Base-by-base conservation (phyloP, 2,329 filamentous ascomycete species). In the Pseudophaeomoniella oleicola region DNA sequence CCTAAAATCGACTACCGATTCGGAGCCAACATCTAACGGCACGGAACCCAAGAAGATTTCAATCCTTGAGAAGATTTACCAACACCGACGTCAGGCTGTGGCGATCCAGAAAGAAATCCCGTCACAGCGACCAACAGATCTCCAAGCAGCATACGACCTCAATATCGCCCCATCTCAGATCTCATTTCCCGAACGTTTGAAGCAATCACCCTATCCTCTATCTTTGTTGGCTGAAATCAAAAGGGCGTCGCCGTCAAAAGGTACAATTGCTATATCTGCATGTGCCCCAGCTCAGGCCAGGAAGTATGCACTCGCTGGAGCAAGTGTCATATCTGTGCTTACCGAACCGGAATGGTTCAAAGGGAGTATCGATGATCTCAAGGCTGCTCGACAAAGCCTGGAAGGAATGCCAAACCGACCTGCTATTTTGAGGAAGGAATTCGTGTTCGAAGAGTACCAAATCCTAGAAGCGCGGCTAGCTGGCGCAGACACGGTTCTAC, bases 281-380 rank as follows among this genome's bases (percentile, higher is more conserved):
- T 90, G 81, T 49, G 90, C 90, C 6, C 86, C 90, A 16, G 76
- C 79, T 4, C 90, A 98, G 58, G 90, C 92, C 30, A 77, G 78
- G 44, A 85, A 81, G 46, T 98, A 98, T 56, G 90, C 92, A 6
- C 71, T 90, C 36, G 87, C 90, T 4, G 92, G 90, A 11, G 90
- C 90, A 34, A 96, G 88, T 54, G 85, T 93, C 29, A 98, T 98
- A 46, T 96, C 90, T 1, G 90, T 98, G n/a, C 71, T 98, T 33
- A 98, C 90, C 0, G 90, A 98, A 59, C 90, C 92, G 0, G 82
- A 96, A 53, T 98, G 90, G 90, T 98, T 98, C 68, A 96, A 94
- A 62, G 90, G 90, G 34, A 93, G 81, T 58, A 87, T 98, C 42
- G 88, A 98, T 40, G 90, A 98, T 54, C 64, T 98, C 37, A 75